These are phyloP conservation scores for Sporothrix pseudoabietina DNA, from an alignment of 2,329 filamentous ascomycete genomes.

Conservation along the genomic window DNA sequence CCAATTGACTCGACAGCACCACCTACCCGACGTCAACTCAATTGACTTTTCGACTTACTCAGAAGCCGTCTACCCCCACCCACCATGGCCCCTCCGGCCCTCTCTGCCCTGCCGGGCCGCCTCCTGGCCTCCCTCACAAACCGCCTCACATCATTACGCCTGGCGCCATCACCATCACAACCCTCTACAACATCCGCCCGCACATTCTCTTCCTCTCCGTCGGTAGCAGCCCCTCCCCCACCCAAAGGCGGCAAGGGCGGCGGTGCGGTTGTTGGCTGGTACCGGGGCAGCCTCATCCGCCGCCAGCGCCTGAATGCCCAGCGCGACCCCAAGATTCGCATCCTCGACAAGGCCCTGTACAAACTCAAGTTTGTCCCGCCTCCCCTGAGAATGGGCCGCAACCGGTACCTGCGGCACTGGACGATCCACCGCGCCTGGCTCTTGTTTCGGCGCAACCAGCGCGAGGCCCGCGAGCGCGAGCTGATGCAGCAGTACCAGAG, in stretches of 20 bases:
- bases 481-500: slow-evolving; percentile 77
- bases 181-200: neutral
- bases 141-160: slow-evolving; percentile 6
- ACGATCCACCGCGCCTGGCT: slow-evolving; percentile 97
- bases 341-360: slow-evolving; percentile 42
- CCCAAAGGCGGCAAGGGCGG: slow-evolving; percentile 2
- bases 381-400: slow-evolving; percentile 85
- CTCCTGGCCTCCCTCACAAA: slow-evolving; percentile 24
- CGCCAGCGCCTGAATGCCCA: slow-evolving; percentile 31
- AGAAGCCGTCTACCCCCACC: no score
- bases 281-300: neutral
- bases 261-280: neutral
- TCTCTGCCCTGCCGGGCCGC: slow-evolving; percentile 24
- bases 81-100: slow-evolving; percentile 4
- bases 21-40: no score
- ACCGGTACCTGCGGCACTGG: slow-evolving; percentile 91
- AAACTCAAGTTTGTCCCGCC: slow-evolving; percentile 47
- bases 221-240: neutral
- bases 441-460: slow-evolving; percentile 71
- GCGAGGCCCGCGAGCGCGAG: slow-evolving; percentile 65
- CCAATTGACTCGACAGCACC: neutral
- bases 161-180: neutral
- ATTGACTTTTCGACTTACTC: no score
- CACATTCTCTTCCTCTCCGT: slow-evolving; percentile 21
- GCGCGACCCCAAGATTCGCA: slow-evolving; percentile 42